Conservation (phyloP, 768 basidiomycete genomes). For the Strobilomyces confusus region DNA sequence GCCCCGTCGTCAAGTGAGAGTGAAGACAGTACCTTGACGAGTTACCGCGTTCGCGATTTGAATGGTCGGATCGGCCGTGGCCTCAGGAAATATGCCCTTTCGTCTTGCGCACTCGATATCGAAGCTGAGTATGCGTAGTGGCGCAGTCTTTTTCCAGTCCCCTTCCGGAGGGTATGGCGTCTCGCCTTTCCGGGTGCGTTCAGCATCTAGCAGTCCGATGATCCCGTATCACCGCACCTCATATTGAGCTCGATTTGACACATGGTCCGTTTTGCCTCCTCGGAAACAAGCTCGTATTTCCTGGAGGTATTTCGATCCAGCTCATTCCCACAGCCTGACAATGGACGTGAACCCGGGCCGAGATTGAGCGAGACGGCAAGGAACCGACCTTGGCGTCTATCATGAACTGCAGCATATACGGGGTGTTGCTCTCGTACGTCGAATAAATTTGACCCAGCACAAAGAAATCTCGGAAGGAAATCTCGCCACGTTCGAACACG, state of each 20-base stretch:
- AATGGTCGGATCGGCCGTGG: constrained; percentile 92
- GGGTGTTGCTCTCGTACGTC: constrained; percentile 94
- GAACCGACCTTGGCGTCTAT: constrained; percentile 81
- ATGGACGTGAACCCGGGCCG: constrained; percentile 1
- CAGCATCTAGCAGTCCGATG: neutral
- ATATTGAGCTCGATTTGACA: constrained; percentile 89
- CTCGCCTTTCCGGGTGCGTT: constrained; percentile 51
- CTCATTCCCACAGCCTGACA: constrained; percentile 94
- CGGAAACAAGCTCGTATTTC: constrained; percentile 66
- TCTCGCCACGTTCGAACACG: constrained; percentile 72
- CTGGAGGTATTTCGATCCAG: constrained; percentile 91
- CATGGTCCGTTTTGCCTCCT: constrained; percentile 59
- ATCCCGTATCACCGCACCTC: constrained; percentile 43
- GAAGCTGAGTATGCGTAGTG: constrained; percentile 90
- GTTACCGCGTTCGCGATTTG: constrained; percentile 99
- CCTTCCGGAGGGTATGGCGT: constrained; percentile 91
- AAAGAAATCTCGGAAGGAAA: constrained; percentile 60
- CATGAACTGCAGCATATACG: constrained; percentile 92
- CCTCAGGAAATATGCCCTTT: constrained; percentile 96
- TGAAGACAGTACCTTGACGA: constrained; percentile 65
- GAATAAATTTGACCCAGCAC: constrained; percentile 42
- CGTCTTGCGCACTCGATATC: constrained; percentile 99
- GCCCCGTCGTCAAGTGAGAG: neutral
- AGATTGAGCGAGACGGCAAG: neutral
- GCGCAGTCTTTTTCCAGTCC: constrained; percentile 88